Evolutionary conservation across 2,329 filamentous ascomycete species (phyloP), one percentile per base, ranked within the genome.

Genomic region (Phyllosticta citrichinensis): DNA sequence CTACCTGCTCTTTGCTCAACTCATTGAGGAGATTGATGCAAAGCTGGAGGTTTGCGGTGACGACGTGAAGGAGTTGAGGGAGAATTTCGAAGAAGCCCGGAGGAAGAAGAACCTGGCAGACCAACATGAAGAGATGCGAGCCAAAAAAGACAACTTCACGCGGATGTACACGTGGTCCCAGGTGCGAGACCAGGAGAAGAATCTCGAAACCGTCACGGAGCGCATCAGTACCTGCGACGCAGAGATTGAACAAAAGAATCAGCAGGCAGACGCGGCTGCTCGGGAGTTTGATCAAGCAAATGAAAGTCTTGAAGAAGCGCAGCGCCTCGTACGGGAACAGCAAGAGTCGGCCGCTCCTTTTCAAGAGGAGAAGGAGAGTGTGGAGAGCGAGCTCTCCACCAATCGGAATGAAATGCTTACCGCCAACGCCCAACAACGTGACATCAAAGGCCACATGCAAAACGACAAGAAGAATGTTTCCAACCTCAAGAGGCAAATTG

Each of bases 1-100:
- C 69, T 99, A 99, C 73, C 84, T 86, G 62, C 79, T 96, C 62
- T 85, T 97, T 14, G 85, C 88, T 63, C 87, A 96, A 65, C 87
- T 84, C 3, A 79, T 94, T 20, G 88, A 96, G 65, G 83, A 83
- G 35, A 89, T 87, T 62, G 81, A 87, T 60, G 78, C 78, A 33
- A 88, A 87, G 66, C 40, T 47, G 40, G 14, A 47, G 6, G 14
- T 47, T 2, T 2, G 5, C 2, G n/a, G 14, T 47, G 40, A 47
- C 10, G 30, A 33, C 12, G 10, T 11, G 17, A n/a, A 10, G 6
- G n/a, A 20, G 9, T 8, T 3, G 54, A 12, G 27, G 6, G 17
- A 27, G 54, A n/a, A 56, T 9, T 56, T 20, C 9, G 11, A 14
- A 10, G 52, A 53, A 17, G 52, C 52, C 10, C 24, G 24, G 14